phyloP scores from a whole-genome alignment of 108 stramenopile genomes.

The Skeletonema tropicum region DNA sequence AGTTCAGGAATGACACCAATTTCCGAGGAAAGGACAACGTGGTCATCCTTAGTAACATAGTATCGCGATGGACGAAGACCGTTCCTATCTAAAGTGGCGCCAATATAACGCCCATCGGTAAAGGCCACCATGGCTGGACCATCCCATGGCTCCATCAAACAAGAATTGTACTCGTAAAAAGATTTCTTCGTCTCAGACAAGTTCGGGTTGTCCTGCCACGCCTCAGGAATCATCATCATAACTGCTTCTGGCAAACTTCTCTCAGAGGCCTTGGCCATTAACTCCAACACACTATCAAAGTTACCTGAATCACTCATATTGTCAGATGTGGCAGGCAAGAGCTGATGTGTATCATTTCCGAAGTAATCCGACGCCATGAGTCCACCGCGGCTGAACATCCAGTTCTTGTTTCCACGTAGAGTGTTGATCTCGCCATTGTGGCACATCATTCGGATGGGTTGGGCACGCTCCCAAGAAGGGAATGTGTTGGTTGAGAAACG shows the following conservation, averaged over 20 bases:
- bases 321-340: constrained; percentile 88
- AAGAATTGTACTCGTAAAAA: constrained; percentile 98
- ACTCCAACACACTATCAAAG: constrained; percentile 95
- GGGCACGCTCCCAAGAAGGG: constrained; percentile 95
- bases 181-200: constrained; percentile 91
- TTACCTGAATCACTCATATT: constrained; percentile 96
- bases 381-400: constrained; percentile 96
- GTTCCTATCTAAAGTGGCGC: constrained; percentile 95
- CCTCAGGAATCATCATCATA: constrained; percentile 98
- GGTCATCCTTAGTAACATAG: constrained; percentile 96
- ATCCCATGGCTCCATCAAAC: constrained; percentile 99
- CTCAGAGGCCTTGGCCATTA: constrained; percentile 90
- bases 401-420: constrained; percentile 95
- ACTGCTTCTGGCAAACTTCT: constrained; percentile 90
- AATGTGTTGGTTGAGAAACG: constrained; percentile 96
- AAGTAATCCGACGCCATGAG: constrained; percentile 92
- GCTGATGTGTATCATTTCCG: constrained; percentile 82
- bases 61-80: constrained; percentile 95
- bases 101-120: constrained; percentile 94
- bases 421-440: constrained; percentile 99
- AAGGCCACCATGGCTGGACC: constrained; percentile 99
- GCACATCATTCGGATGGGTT: constrained; percentile 97
- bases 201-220: constrained; percentile 95
- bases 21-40: constrained; percentile 94
- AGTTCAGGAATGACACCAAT: constrained; percentile 92